Conservation (phyloP, 1,139 yeast genomes). For the Pichia sp. region DNA sequence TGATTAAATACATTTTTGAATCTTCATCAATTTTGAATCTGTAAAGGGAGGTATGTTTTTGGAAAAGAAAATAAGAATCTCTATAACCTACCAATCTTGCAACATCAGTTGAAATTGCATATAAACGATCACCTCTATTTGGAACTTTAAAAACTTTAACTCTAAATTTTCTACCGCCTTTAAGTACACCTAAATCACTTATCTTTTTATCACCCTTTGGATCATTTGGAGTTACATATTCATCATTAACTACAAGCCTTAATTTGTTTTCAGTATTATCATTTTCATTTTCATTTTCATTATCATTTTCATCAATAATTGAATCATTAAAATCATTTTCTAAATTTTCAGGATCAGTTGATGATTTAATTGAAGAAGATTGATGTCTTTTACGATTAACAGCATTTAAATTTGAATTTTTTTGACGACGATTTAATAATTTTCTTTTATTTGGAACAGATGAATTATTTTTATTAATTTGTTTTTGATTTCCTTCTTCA, state of each 20-base stretch:
- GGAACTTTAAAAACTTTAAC: conserved; percentile 75
- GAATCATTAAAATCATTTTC: conserved; percentile 1
- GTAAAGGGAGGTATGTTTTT: conserved; percentile 66
- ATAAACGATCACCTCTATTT: conserved; percentile 67
- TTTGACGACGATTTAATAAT: not conserved
- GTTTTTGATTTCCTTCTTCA: no score
- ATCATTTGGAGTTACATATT: conserved; percentile 75
- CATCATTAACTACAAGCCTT: conserved; percentile 54
- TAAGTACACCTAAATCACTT: conserved; percentile 57
- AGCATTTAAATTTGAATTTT: conserved; percentile 6
- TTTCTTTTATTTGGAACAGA: not conserved
- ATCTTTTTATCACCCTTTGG: conserved; percentile 75
- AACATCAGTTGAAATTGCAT: conserved; percentile 93
- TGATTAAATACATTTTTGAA: conserved; percentile 78
- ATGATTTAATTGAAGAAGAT: conserved; percentile 1
- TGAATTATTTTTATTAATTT: not conserved
- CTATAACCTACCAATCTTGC: conserved; percentile 93
- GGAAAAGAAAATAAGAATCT: conserved; percentile 86
- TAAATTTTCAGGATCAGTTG: conserved; percentile 10
- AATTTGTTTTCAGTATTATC: no score
- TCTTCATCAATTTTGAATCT: conserved; percentile 71
- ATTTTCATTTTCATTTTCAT: no score
- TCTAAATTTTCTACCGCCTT: conserved; percentile 73
- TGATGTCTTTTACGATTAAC: conserved; percentile 7
- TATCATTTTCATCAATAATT: not conserved